These are phyloP conservation scores for Cystobasidium onofrii DNA, from an alignment of 768 basidiomycete genomes.

Conservation along the genomic window DNA sequence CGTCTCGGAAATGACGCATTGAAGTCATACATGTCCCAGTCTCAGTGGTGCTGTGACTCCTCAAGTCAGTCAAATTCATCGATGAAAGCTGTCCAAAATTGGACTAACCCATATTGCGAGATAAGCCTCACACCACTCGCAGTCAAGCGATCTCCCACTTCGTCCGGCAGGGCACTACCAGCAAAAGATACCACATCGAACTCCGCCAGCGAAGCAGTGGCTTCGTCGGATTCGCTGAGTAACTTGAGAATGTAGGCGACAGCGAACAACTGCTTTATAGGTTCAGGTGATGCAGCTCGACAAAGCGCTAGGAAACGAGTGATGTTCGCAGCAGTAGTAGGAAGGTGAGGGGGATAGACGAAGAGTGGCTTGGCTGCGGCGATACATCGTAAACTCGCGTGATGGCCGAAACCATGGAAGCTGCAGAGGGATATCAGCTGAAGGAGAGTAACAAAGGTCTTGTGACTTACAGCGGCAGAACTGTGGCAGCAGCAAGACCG, in stretches of 20 bases:
- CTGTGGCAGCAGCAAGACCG: not conserved
- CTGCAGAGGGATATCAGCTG: not conserved
- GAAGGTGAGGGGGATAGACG: conserved; percentile 3
- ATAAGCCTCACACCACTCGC: not conserved
- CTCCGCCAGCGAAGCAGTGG: not conserved
- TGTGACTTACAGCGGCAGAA: not conserved
- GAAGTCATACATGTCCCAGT: conserved; percentile 5
- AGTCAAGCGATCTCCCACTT: not conserved
- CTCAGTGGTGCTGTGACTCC: not conserved
- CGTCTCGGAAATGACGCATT: not conserved
- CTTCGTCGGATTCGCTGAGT: not conserved
- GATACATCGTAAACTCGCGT: not conserved
- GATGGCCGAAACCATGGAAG: conserved; percentile 2
- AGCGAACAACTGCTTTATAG: conserved; percentile 2
- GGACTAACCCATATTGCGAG: conserved; percentile 6
- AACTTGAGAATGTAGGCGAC: conserved; percentile 2
- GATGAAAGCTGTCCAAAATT: not conserved
- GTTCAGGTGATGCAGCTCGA: not conserved
- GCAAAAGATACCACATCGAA: conserved; percentile 1
- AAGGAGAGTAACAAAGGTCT: not conserved
- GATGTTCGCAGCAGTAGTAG: not conserved
- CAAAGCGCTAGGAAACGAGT: not conserved
- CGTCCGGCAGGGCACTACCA: not conserved
- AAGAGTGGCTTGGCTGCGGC: not conserved
- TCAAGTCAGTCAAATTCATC: not conserved